Evolutionary conservation across 371 early-diverging fungal genomes (phyloP).

Genomic region (Mortierella polycephala): DNA sequence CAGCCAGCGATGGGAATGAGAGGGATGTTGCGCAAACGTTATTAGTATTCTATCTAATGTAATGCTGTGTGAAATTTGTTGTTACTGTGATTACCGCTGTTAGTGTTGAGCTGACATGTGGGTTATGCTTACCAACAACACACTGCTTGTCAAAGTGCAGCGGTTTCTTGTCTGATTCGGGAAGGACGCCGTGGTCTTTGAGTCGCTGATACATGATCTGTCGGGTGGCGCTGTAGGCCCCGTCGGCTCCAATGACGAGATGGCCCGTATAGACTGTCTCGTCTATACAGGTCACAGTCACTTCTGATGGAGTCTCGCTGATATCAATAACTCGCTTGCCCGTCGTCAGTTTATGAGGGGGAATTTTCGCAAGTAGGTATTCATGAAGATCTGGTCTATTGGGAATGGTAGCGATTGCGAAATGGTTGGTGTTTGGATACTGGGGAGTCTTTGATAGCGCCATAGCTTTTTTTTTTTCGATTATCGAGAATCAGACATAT

Average conservation of each 20-base stretch:
- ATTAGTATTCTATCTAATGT: not conserved
- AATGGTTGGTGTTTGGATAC: not conserved
- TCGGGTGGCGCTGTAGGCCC: constrained; percentile 50
- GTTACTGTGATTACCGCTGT: not conserved
- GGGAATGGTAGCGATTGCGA: not conserved
- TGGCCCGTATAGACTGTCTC: constrained; percentile 43
- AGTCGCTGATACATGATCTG: constrained; percentile 45
- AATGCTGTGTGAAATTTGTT: not conserved
- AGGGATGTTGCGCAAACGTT: not conserved
- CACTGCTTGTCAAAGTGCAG: constrained; percentile 50
- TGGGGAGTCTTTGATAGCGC: not conserved
- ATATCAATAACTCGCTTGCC: constrained; percentile 50
- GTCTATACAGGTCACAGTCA: constrained; percentile 44
- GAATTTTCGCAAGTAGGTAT: constrained; percentile 32
- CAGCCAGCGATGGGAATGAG: not conserved
- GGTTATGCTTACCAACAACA: constrained; percentile 36
- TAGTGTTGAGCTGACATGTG: not conserved
- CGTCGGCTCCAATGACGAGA: constrained; percentile 48
- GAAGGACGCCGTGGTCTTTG: constrained; percentile 21
- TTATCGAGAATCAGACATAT: not conserved
- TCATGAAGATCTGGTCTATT: constrained; percentile 43
- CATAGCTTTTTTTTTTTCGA: no score
- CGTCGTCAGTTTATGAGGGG: constrained; percentile 41
- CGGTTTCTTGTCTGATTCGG: constrained; percentile 38
- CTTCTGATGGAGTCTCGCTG: constrained; percentile 24